A percentile compares a stretch with the other conserved stretches of the same genome.
These are phyloP conservation scores for Flaveria brownii DNA, from an alignment of 129 eudicot genomes.

Conservation along the genomic window DNA sequence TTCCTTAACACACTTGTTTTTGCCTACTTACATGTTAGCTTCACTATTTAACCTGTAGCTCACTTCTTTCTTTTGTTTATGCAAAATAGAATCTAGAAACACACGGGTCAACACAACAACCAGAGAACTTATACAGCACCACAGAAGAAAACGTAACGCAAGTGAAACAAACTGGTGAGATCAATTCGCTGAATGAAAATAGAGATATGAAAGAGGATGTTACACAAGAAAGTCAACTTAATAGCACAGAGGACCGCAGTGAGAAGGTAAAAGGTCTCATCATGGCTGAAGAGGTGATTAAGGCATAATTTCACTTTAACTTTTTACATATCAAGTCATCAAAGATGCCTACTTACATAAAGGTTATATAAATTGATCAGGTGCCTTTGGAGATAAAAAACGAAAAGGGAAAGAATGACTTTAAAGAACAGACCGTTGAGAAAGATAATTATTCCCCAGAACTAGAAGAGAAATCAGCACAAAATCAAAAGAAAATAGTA, in stretches of 20 bases:
- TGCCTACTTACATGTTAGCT: slow-evolving; percentile 9
- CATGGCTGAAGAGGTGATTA: slow-evolving; percentile 37
- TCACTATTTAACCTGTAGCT: not conserved
- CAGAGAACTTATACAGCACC: slow-evolving; percentile 8
- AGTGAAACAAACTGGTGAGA: not conserved
- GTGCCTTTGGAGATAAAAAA: slow-evolving; percentile 11
- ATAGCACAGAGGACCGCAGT: slow-evolving; percentile 15
- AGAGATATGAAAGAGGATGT: slow-evolving; percentile 23
- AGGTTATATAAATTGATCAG: slow-evolving; percentile 20
- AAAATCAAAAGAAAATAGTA: slow-evolving; percentile 25
- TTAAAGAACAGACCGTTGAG: slow-evolving; percentile 24
- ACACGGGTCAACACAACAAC: not conserved
- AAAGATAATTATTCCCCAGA: slow-evolving; percentile 17
- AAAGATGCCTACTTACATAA: slow-evolving; percentile 11
- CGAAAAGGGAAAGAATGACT: slow-evolving; percentile 1
- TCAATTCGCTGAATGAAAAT: not conserved
- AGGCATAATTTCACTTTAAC: not conserved
- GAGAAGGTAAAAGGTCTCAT: slow-evolving; percentile 30
- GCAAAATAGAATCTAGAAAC: slow-evolving; percentile 16
- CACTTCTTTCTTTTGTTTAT: not conserved
- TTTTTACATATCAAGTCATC: slow-evolving; percentile 17
- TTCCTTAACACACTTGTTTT: not conserved
- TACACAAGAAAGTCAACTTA: slow-evolving; percentile 25
- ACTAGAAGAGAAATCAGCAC: slow-evolving; percentile 20
- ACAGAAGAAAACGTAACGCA: slow-evolving; percentile 15